These are phyloP conservation scores for Detonula confervacea DNA, from an alignment of 352 stramenopile species.

Conservation along the genomic window DNA sequence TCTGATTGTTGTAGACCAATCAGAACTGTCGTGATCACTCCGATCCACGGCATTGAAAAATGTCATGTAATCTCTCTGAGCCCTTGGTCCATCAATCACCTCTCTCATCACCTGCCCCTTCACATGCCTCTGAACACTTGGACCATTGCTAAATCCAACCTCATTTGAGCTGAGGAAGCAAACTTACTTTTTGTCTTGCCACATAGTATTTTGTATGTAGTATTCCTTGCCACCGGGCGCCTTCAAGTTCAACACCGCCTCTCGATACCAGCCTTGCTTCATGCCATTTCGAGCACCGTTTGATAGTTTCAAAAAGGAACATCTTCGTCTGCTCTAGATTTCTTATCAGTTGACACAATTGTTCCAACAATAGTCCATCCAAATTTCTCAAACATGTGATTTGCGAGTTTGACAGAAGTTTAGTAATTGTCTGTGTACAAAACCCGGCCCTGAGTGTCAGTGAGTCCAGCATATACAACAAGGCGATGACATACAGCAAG, in stretches of 20 bases:
- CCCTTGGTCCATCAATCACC: background rate
- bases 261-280: slow-evolving; percentile 21
- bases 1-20: slow-evolving; percentile 22
- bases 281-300: background rate
- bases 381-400: slow-evolving; percentile 26
- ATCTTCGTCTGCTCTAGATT: background rate
- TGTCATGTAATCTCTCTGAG: slow-evolving; percentile 13
- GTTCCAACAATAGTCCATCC: slow-evolving; percentile 31
- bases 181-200: slow-evolving; percentile 36
- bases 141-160: slow-evolving; percentile 12
- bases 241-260: slow-evolving; percentile 1
- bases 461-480: background rate
- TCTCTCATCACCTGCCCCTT: background rate
- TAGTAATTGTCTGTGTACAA: slow-evolving; percentile 40
- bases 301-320: slow-evolving; percentile 30
- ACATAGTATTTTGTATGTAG: slow-evolving; percentile 26
- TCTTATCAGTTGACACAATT: slow-evolving; percentile 36
- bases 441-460: background rate
- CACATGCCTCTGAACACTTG: slow-evolving; percentile 13
- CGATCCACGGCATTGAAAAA: slow-evolving; percentile 28
- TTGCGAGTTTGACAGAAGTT: slow-evolving; percentile 10
- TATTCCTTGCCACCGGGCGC: background rate
- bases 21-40: slow-evolving; percentile 22
- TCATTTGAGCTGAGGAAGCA: slow-evolving; percentile 28
- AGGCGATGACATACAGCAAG: slow-evolving; percentile 12